Evolutionary conservation across 192 early-diverging fungal species (phyloP), one percentile per base, ranked within the genome.

Genomic region (Allomyces javanicus): DNA sequence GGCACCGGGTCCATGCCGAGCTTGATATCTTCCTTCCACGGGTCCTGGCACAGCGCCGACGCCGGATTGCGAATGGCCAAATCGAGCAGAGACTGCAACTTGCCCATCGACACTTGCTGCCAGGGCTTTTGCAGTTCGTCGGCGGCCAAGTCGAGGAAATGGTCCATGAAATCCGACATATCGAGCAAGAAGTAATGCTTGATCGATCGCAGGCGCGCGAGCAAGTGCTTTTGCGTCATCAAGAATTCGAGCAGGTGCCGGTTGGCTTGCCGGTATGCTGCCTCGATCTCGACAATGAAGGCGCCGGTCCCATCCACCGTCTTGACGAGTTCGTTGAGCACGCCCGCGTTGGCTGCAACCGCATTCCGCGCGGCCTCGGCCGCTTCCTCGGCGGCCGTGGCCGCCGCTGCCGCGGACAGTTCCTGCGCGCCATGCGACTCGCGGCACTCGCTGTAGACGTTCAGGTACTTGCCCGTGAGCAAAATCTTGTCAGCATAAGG

Each of bases 151-250:
- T 99, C 96, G 61, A 99, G 70, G 71, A 99, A 99, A 58, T 93
- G 93, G 1, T 85, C 89, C 61, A 99, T 73, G 69, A 88, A 99
- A 70, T 99, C 96, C 0, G 89, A 89, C 70, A 90, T 89, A 71
- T 94, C 90, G 67, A 97, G 78, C 65, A 99, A 78, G 63, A 95
- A 88, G 73, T 91, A 95, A 45, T 85, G 87, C 75, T 99, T 99
- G 24, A 96, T 73, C 5, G 92, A 94, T 75, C 86, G 71, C 72
- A 95, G 76, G n/a, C 91, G 77, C 23, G 76, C 80, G 64, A 92
- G 77, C 23, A 97, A 76, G 67, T 88, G 75, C 65, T 88, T 79
- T 26, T 91, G 88, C 64, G 86, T 81, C 43, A 94, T 69, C 63
- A 99, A 72, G 23, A 96, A 69, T 66, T 85, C 77, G 24, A 99